Base-by-base conservation (phyloP, 805 yeast genomes). In the Barnettozyma sucrosica region DNA sequence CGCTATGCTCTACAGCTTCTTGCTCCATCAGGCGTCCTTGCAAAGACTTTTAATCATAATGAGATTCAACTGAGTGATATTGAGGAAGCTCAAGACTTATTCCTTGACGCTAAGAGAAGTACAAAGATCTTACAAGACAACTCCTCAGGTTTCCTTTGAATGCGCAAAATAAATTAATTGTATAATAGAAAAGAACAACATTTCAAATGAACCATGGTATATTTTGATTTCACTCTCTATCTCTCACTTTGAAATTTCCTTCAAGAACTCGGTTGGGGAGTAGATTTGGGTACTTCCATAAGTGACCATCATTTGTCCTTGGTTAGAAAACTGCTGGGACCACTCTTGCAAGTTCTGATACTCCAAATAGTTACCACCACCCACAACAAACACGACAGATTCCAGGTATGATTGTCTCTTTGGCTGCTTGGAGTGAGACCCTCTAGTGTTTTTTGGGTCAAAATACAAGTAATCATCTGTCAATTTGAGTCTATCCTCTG, bases 341-440 rank as follows among this genome's bases (percentile, higher is more conserved):
- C 96, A 90, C 65, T 90, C 96, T 65, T 88, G 95, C 60, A 93
- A 75, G 61, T 92, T 92, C 50, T 90, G 95, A 63, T 92, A 93
- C 68, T 93, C 99, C 52, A 87, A 69, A 63, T 89, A 93, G 66
- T 88, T 90, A 42, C 98, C 98, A 32, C 99, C 99, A 23, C 99
- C 99, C 47, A 93, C 90, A 45, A 90, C 88, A 65, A 93, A 93
- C 19, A 93, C 96, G 43, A 88, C 70, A 2, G 95, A 80, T 55
- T 89, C 93, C 50, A 80, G 81, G 64, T 87, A 89, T 10, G 83
- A 71, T 55, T 83, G 86, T 61, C 96, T 80, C 64, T 81, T 85
- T 34, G 97, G 97, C 33, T 90, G 92, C 57, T 85, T 81, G 3
- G 96, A 81, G 57, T 85, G 90, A 7, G 95, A 84, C 4, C 98